A percentile compares a stretch with the other conserved stretches of the same genome.
Evolutionary conservation across 768 basidiomycete species (phyloP).

Genomic region (Butyriboletus loyo): DNA sequence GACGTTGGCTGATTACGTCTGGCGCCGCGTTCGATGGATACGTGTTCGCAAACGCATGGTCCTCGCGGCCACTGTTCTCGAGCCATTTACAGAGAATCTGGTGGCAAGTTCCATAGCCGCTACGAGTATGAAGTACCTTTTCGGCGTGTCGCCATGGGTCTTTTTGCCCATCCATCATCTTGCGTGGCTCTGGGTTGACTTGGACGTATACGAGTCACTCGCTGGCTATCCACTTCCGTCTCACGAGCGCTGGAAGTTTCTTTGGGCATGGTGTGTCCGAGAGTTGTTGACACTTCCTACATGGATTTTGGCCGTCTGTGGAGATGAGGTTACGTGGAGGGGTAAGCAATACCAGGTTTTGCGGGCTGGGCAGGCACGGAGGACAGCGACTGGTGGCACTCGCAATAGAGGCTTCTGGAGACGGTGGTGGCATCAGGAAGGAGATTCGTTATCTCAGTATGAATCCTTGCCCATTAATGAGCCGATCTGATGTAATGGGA

Average conservation of each 20-base stretch:
- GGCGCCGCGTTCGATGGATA: constrained; percentile 93
- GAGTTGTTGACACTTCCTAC: constrained; percentile 88
- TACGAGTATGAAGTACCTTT: constrained; percentile 49
- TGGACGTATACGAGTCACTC: constrained; percentile 78
- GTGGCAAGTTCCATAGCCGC: constrained; percentile 65
- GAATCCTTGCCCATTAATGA: constrained; percentile 13
- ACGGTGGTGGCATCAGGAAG: constrained; percentile 19
- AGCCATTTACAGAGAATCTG: constrained; percentile 91
- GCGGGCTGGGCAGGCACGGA: constrained; percentile 65
- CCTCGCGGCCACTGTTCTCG: constrained; percentile 76
- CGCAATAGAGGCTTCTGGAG: constrained; percentile 25
- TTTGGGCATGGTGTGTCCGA: constrained; percentile 74
- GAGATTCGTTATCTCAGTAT: constrained; percentile 13
- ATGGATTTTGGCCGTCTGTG: constrained; percentile 78
- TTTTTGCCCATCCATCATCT: constrained; percentile 59
- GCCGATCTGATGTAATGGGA: constrained; percentile 20
- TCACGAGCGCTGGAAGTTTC: constrained; percentile 52
- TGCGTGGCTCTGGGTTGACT: constrained; percentile 74
- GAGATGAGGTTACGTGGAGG: constrained; percentile 84
- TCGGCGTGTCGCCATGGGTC: constrained; percentile 50
- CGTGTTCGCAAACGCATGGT: constrained; percentile 96
- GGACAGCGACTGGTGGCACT: constrained; percentile 21
- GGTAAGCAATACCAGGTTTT: constrained; percentile 74
- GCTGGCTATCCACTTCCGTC: constrained; percentile 59
- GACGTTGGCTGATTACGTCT: constrained; percentile 79